Base-by-base conservation (phyloP, 495 filamentous ascomycete species). In the Penicillium samsonianum region DNA sequence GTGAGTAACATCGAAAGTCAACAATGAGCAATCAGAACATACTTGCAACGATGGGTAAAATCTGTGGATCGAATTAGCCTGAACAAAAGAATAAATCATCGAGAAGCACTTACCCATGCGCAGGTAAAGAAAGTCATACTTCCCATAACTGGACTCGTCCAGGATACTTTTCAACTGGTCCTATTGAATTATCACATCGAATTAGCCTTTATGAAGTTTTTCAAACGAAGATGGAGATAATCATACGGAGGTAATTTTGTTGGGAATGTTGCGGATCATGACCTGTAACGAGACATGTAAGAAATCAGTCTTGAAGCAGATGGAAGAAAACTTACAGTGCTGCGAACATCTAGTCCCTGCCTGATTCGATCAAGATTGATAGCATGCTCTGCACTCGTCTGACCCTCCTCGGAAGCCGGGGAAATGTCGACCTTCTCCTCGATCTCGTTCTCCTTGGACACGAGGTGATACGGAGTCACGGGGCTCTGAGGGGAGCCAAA, bases 231-330 rank as follows among this genome's bases (percentile, higher is more conserved):
- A 50, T 28, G 5, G 53, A 28, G 28, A 48, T 11, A 1, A 22
- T 53, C 69, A 56, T 63, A 87, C 87, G 73, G 89, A 86, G 56
- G 90, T 84, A 58, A 97, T 86, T 65, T 90, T 90, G 73, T 96
- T 96, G 5, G 94, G 94, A 51, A 98, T 94, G 65, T 98, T 97
- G 9, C 93, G 87, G 25, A 97, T 77, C 94, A 98, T 98, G 56
- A 98, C 87, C 90, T 95, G 60, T 38, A 28, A 23, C 26, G 50
- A 53, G 16, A 11, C 54, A 51, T 70, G 50, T 47, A 55, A 71
- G 47, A 50, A 37, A 58, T 7, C 25, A 28, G 4, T 50, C 28
- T 19, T 5, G 23, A 20, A 50, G 22, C 67, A n/a, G 71, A 63
- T 5, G 8, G 6, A 25, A 46, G 28, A n/a, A 23, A 3, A 75